Percentiles rank a stretch among this genome's conserved stretches.
phyloP scores from a whole-genome alignment of 2,329 filamentous ascomycete species.

The Huntiella decipiens region DNA sequence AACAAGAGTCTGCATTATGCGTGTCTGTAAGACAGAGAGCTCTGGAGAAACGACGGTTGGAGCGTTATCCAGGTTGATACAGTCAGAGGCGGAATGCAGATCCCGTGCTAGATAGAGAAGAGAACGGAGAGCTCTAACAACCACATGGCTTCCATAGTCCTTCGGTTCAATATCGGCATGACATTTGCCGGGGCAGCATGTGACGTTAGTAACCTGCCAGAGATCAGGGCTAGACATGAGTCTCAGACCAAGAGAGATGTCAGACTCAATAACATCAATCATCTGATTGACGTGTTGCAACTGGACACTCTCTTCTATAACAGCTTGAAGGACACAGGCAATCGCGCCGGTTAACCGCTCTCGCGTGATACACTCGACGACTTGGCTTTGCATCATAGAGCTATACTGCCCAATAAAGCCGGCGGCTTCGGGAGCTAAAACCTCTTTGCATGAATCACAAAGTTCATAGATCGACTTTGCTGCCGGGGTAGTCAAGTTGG shows the following conservation, averaged over 20 bases:
- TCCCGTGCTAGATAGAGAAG: constrained; percentile 54
- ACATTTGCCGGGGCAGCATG: constrained; percentile 9
- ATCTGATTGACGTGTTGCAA: constrained; percentile 20
- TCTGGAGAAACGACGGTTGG: constrained; percentile 11
- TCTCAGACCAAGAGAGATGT: constrained; percentile 13
- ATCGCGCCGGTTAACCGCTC: constrained; percentile 52
- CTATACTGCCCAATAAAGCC: constrained; percentile 56
- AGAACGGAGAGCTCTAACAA: constrained; percentile 42
- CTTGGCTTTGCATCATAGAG: constrained; percentile 31
- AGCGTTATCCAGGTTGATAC: constrained; percentile 18
- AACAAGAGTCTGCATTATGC: constrained; percentile 28
- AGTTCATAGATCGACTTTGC: constrained; percentile 57
- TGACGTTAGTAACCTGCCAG: constrained; percentile 5
- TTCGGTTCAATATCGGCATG: constrained; percentile 14
- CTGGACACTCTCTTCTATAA: constrained; percentile 37
- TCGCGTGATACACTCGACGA: constrained; percentile 33
- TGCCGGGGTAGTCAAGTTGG: constrained; percentile 43
- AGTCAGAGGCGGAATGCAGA: constrained; percentile 46
- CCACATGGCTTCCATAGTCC: constrained; percentile 30
- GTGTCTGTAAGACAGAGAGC: constrained; percentile 22
- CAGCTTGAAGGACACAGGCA: constrained; percentile 48
- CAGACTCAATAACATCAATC: constrained; percentile 10
- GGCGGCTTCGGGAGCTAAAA: constrained; percentile 46
- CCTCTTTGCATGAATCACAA: constrained; percentile 54
- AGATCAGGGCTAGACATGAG: constrained; percentile 1